Percentiles rank a stretch among this genome's conserved stretches.
Conservation (phyloP, 768 basidiomycete genomes). For the Amanita brunnescens region DNA sequence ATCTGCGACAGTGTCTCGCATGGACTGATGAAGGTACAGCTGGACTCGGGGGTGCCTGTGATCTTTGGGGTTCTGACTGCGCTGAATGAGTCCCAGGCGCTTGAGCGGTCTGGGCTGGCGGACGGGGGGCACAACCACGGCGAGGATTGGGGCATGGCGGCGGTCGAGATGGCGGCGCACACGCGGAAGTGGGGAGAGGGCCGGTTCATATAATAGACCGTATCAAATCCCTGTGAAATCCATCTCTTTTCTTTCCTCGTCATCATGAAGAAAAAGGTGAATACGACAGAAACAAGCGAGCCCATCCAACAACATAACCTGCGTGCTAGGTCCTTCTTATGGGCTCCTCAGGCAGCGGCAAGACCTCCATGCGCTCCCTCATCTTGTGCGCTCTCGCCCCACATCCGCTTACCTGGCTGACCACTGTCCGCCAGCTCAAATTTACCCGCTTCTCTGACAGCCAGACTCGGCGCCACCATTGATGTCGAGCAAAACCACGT, state of each 20-base stretch:
- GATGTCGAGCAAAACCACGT: conserved; percentile 98
- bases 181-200: conserved; percentile 62
- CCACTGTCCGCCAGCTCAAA: conserved; percentile 57
- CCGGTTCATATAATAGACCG: conserved; percentile 37
- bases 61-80: conserved; percentile 96
- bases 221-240: not conserved
- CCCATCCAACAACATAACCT: conserved; percentile 10
- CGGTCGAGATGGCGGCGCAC: conserved; percentile 84
- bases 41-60: conserved; percentile 90
- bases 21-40: conserved; percentile 88
- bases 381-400: conserved; percentile 70
- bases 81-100: conserved; percentile 87
- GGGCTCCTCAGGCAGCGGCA: conserved; percentile 93
- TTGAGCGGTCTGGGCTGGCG: conserved; percentile 83
- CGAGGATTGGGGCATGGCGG: conserved; percentile 95
- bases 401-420: conserved; percentile 9
- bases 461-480: conserved; percentile 90
- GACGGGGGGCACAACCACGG: conserved; percentile 93
- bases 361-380: conserved; percentile 97
- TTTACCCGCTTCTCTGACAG: conserved; percentile 86
- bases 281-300: conserved; percentile 12
- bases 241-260: conserved; percentile 11
- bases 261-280: conserved; percentile 60
- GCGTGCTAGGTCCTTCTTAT: conserved; percentile 80
- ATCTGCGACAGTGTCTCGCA: conserved; percentile 92